A percentile compares a stretch with the other conserved stretches of the same genome.
phyloP scores from a whole-genome alignment of 805 yeast species.

The Candida sonorensis region DNA sequence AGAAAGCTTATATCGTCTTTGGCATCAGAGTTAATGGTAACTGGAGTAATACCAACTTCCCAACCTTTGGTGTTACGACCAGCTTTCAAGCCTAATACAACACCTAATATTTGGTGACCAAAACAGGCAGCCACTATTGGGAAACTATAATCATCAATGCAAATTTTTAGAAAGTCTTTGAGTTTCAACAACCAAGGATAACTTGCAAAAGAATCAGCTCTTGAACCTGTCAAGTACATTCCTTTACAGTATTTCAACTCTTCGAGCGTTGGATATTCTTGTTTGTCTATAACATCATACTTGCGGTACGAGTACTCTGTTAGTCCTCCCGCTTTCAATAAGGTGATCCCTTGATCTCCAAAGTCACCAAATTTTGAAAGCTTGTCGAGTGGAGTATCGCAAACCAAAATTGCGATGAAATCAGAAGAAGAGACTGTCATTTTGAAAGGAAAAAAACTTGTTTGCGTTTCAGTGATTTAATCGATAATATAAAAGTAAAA shows the following conservation, averaged over 20 bases:
- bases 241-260: conserved; percentile 29
- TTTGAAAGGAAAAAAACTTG: not conserved
- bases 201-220: conserved; percentile 37
- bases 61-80: conserved; percentile 56
- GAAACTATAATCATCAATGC: conserved; percentile 19
- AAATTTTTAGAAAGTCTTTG: conserved; percentile 26
- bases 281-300: conserved; percentile 30
- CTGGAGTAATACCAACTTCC: conserved; percentile 60
- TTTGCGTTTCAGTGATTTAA: no score
- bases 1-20: not conserved
- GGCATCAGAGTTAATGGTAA: conserved; percentile 35
- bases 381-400: conserved; percentile 8
- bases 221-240: conserved; percentile 48
- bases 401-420: conserved; percentile 10
- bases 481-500: no score
- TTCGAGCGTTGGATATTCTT: conserved; percentile 14
- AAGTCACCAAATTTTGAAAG: conserved; percentile 38
- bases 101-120: conserved; percentile 77
- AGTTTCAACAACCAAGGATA: conserved; percentile 36
- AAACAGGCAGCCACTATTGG: conserved; percentile 73
- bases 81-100: conserved; percentile 57
- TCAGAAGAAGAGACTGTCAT: conserved; percentile 4
- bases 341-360: conserved; percentile 38
- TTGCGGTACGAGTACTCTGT: conserved; percentile 22
- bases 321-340: conserved; percentile 24